Evolutionary conservation across 805 yeast genomes (phyloP), one percentile per base, ranked within the genome.

Genomic region (Scheffersomyces coipomensis): DNA sequence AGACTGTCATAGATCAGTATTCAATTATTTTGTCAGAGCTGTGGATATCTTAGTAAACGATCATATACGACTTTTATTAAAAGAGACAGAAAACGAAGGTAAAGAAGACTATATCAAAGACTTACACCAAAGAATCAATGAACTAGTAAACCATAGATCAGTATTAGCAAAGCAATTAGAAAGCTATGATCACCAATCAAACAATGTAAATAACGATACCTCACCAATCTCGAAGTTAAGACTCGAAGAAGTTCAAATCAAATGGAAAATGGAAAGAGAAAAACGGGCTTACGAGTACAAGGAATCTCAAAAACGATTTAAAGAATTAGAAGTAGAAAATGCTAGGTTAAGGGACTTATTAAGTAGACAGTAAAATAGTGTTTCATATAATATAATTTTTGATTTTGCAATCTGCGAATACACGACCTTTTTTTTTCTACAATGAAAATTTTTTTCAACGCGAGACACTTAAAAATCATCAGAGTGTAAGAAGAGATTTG

Each of bases 191-290:
- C 36, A 22, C 29, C 33, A 42, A 15, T 40, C 46, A 8, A 23
- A 25, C 11, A 33, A 36, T 8, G 17, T n/a, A 5, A 17, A 29
- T 16, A 23, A 18, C 2, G 29, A 25, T 15, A 22, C 8, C 19
- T 47, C 54, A 3, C 73, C 75, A 13, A 60, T 75, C 23, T 57
- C 72, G 33, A 68, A 66, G 39, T 48, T 80, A 33, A 66, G 88
- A 39, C 63, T 83, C 12, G 81, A 78, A 18, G 88, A 82, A 47
- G 56, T 85, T 31, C 77, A 78, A 29, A 76, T 68, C 45, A 69
- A 83, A 50, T 82, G 87, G 83, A 79, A 81, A 49, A 70, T 80
- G 5, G 90, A 85, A 45, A 66, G 88, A 44, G 93, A 85, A 55
- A 76, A 85, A 15, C 61, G 89, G 22, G 75, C 76, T 16, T 68